Percentiles rank a stretch among this genome's conserved stretches.
phyloP scores from a whole-genome alignment of 106 monocot genomes.

The Apostasia ramifera region DNA sequence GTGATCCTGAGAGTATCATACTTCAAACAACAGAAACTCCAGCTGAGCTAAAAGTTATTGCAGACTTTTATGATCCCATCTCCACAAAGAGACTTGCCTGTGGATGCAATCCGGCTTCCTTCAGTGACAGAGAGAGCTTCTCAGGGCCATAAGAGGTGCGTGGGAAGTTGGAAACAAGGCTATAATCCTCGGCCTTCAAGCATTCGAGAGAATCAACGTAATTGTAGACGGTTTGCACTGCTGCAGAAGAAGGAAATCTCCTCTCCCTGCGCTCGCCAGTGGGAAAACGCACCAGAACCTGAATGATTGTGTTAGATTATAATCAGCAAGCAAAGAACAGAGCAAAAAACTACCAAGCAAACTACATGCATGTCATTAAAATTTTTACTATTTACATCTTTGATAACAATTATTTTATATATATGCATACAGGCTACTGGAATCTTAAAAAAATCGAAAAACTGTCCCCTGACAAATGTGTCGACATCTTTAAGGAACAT shows the following conservation, averaged over 20 bases:
- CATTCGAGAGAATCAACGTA: constrained; percentile 79
- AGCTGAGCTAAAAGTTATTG: not conserved
- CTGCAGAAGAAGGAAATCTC: constrained; percentile 55
- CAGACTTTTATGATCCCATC: constrained; percentile 19
- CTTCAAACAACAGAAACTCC: too few species aligned
- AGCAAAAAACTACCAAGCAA: too few species aligned
- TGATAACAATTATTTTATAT: too few species aligned
- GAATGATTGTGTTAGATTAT: not conserved
- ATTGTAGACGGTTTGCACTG: constrained; percentile 52
- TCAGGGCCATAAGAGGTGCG: constrained; percentile 59
- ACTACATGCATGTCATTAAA: too few species aligned
- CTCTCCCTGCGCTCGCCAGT: constrained; percentile 78
- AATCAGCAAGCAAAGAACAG: too few species aligned
- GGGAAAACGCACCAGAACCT: constrained; percentile 80
- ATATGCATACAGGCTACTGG: too few species aligned
- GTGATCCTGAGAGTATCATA: too few species aligned
- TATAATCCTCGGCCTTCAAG: constrained; percentile 61
- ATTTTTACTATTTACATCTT: too few species aligned
- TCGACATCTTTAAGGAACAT: too few species aligned
- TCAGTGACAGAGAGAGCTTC: constrained; percentile 49
- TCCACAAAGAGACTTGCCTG: constrained; percentile 49
- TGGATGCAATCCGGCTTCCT: constrained; percentile 54
- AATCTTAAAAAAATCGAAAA: too few species aligned
- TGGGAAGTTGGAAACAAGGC: constrained; percentile 68
- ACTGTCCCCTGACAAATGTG: too few species aligned